Evolutionary conservation across 2,329 filamentous ascomycete species (phyloP).

Genomic region (Phyllosticta paracitricarpa): DNA sequence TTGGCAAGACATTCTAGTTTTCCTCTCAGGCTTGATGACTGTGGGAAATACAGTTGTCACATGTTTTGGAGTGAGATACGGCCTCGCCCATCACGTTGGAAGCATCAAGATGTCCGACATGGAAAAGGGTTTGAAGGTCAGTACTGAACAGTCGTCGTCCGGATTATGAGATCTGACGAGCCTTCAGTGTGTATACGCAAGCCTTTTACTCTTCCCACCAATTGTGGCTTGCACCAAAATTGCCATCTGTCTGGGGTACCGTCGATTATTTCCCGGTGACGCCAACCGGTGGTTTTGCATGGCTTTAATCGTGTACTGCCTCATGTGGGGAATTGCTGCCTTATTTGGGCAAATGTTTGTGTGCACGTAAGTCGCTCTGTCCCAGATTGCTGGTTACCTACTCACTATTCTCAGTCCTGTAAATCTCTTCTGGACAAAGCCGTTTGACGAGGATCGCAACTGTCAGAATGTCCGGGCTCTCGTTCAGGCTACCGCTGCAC

Average conservation of each 20-base stretch:
- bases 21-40: conserved; percentile 15
- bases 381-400: too few species aligned
- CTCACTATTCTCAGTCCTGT: conserved; percentile 9
- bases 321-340: conserved; percentile 13
- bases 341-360: conserved; percentile 18
- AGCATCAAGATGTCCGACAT: not conserved
- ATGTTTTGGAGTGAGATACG: conserved; percentile 16
- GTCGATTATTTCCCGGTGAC: conserved; percentile 18
- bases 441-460: not conserved
- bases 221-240: conserved; percentile 16
- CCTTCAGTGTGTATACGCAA: not conserved
- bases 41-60: conserved; percentile 18
- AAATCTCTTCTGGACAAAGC: not conserved
- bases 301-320: conserved; percentile 19
- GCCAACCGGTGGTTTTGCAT: conserved; percentile 21
- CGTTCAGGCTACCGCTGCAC: conserved; percentile 11
- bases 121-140: not conserved
- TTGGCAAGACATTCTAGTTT: conserved; percentile 19
- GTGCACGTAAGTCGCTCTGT: conserved; percentile 2
- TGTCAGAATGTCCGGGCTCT: conserved; percentile 12
- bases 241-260: conserved; percentile 20
- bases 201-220: conserved; percentile 11
- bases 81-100: conserved; percentile 19
- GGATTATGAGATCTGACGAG: not conserved
- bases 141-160: not conserved